Evolutionary conservation across 768 basidiomycete genomes (phyloP).

Genomic region (Pleurotus tuber-regium): DNA sequence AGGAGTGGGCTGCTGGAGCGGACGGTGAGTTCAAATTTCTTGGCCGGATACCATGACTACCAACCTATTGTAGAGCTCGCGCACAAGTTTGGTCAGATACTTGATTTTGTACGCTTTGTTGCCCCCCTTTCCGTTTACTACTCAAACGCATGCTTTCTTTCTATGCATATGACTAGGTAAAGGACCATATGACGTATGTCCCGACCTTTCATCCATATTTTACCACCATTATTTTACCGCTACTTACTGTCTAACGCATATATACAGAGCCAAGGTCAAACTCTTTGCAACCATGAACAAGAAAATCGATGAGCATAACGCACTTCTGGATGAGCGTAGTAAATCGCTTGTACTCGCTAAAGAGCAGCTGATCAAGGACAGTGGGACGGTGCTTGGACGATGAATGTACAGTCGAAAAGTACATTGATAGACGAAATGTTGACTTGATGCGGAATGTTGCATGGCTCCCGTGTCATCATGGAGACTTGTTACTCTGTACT

Average conservation of each 20-base stretch:
- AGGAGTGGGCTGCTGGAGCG: conserved; percentile 55
- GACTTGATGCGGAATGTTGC: no score
- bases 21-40: conserved; percentile 33
- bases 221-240: no score
- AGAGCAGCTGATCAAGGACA: conserved; percentile 30
- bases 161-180: conserved; percentile 29
- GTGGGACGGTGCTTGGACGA: conserved; percentile 1
- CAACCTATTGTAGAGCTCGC: conserved; percentile 35
- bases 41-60: neutral
- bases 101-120: conserved; percentile 43
- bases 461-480: no score
- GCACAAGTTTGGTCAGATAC: conserved; percentile 37
- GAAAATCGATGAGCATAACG: conserved; percentile 38
- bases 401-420: neutral
- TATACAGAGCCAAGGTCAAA: conserved; percentile 46
- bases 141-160: neutral
- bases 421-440: no score
- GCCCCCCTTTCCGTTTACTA: neutral
- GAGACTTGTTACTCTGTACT: no score
- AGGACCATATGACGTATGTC: conserved; percentile 48
- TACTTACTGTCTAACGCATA: no score
- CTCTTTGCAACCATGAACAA: conserved; percentile 43
- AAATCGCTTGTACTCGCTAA: conserved; percentile 34
- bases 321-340: conserved; percentile 38
- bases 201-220: no score